These are phyloP conservation scores for Epichloe sp. DNA, from an alignment of 2,329 filamentous ascomycete genomes.

Conservation along the genomic window DNA sequence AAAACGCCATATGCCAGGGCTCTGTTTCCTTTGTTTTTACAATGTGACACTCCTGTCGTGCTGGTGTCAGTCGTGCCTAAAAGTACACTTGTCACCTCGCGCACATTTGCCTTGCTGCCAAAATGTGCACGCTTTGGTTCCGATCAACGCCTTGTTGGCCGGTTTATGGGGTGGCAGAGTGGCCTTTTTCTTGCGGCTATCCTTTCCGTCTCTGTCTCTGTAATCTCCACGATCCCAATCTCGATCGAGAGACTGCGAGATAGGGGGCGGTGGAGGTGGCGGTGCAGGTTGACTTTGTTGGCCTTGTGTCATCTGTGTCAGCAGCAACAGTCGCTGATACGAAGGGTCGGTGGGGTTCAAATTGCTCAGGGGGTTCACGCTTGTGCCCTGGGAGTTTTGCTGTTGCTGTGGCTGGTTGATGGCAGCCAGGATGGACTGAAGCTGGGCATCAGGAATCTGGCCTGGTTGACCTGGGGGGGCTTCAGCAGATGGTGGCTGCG, in stretches of 20 bases:
- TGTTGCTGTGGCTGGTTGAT: slow-evolving; percentile 22
- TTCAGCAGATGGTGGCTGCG: slow-evolving; percentile 9
- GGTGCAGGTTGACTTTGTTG: slow-evolving; percentile 15
- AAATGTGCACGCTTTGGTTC: slow-evolving; percentile 57
- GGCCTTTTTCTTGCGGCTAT: slow-evolving; percentile 27
- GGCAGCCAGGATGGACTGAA: slow-evolving; percentile 31
- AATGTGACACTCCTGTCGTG: not conserved
- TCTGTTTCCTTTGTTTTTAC: not conserved
- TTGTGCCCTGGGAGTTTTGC: slow-evolving; percentile 8
- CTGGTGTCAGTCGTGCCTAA: slow-evolving; percentile 43
- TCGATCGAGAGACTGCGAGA: slow-evolving; percentile 2
- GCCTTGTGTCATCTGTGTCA: slow-evolving; percentile 24
- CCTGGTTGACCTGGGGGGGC: slow-evolving; percentile 10
- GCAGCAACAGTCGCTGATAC: slow-evolving; percentile 27
- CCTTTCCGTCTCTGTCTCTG: slow-evolving; percentile 21
- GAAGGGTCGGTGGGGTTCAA: slow-evolving; percentile 26
- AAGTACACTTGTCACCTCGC: slow-evolving; percentile 62
- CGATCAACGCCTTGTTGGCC: slow-evolving; percentile 43
- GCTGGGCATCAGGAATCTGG: slow-evolving; percentile 23
- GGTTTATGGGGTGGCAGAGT: slow-evolving; percentile 29
- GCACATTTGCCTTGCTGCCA: slow-evolving; percentile 59
- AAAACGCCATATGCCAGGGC: slow-evolving; percentile 4
- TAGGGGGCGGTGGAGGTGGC: slow-evolving; percentile 9
- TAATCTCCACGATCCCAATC: slow-evolving; percentile 20
- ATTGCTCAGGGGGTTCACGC: slow-evolving; percentile 11